These are phyloP conservation scores for Selaginella moellendorffii DNA, from an alignment of 75 land plant species.

Conservation along the genomic window DNA sequence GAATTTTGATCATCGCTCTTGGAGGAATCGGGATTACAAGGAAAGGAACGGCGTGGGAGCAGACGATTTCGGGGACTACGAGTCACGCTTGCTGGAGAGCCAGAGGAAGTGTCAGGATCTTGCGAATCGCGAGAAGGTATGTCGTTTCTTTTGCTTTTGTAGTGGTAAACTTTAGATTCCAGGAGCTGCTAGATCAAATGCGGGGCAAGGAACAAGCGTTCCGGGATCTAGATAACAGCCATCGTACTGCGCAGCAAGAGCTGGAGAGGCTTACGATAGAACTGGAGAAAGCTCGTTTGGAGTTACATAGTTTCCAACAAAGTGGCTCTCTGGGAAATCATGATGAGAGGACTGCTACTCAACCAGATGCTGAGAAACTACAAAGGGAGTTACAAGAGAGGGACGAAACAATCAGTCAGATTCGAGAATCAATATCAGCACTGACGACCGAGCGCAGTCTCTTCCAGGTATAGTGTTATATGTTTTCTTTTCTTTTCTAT, in stretches of 20 bases:
- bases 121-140: neutral
- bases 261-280: neutral
- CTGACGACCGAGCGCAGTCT: too few relatives aligned
- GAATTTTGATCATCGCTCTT: too few relatives aligned
- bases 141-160: too few relatives aligned
- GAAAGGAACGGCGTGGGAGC: neutral
- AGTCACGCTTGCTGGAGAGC: neutral
- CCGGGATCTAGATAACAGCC: neutral
- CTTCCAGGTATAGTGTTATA: constrained; percentile 3
- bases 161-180: too few relatives aligned
- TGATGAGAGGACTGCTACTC: too few relatives aligned
- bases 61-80: neutral
- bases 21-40: neutral
- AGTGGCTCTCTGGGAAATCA: too few relatives aligned
- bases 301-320: too few relatives aligned
- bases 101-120: neutral
- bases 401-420: constrained; percentile 3
- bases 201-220: neutral
- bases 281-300: neutral
- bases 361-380: neutral
- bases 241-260: neutral
- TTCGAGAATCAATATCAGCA: constrained; percentile 5
- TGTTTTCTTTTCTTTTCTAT: too few relatives aligned
- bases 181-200: neutral
- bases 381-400: neutral